A percentile compares a stretch with the other conserved stretches of the same genome.
Conservation (phyloP, 768 basidiomycete genomes). For the Calocera viscosa region DNA sequence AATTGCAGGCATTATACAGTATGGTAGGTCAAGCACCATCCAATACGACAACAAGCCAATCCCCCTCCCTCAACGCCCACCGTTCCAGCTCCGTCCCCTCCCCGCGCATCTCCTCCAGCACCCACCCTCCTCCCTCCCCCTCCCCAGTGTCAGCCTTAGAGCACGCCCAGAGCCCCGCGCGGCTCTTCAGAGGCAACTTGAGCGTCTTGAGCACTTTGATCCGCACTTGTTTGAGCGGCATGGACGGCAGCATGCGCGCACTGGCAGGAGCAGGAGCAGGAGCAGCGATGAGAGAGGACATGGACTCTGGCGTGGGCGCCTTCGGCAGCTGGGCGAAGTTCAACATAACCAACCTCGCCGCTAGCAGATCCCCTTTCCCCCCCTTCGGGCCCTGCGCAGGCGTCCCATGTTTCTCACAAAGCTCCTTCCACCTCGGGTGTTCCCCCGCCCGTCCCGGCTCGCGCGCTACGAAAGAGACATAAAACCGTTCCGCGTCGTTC, state of each 20-base stretch:
- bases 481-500: conserved; percentile 70
- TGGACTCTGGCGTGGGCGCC: not conserved
- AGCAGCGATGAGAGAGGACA: too few relatives aligned
- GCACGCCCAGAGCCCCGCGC: conserved; percentile 42
- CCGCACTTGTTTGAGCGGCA: conserved; percentile 53
- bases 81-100: not conserved
- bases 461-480: conserved; percentile 52
- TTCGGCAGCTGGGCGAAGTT: not conserved
- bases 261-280: too few relatives aligned
- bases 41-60: not conserved
- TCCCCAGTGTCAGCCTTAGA: conserved; percentile 24
- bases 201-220: conserved; percentile 47
- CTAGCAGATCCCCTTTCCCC: not conserved
- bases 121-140: not conserved
- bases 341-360: conserved; percentile 11
- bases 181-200: conserved; percentile 23
- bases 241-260: conserved; percentile 52
- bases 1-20: not conserved
- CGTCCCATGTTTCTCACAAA: conserved; percentile 36
- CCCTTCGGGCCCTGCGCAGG: conserved; percentile 9
- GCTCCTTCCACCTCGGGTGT: conserved; percentile 53
- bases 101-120: not conserved
- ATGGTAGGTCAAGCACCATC: not conserved
- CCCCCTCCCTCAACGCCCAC: not conserved
- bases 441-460: conserved; percentile 33